A percentile compares a stretch with the other conserved stretches of the same genome.
phyloP scores from a whole-genome alignment of 2,329 filamentous ascomycete genomes.

The Venturia aucupariae region DNA sequence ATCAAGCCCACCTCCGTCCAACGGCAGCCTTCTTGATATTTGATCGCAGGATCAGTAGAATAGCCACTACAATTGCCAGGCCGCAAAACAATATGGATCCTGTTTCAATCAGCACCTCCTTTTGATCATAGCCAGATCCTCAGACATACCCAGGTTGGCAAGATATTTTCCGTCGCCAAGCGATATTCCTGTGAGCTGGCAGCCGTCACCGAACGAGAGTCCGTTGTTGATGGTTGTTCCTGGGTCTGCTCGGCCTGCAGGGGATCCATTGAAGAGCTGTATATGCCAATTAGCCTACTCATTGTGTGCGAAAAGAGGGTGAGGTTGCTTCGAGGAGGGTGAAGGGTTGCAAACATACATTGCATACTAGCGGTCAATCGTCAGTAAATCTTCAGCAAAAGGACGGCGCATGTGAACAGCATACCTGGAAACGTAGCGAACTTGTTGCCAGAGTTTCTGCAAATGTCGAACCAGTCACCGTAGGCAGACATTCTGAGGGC shows the following conservation, averaged over 20 bases:
- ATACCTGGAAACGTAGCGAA: constrained; percentile 33
- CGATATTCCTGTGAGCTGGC: constrained; percentile 64
- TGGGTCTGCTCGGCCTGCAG: constrained; percentile 37
- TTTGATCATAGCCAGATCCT: not conserved
- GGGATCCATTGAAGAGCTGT: constrained; percentile 55
- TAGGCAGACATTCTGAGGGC: constrained; percentile 18
- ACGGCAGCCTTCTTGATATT: constrained; percentile 90
- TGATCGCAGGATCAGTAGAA: constrained; percentile 66
- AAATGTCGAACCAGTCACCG: constrained; percentile 37
- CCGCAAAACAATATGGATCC: constrained; percentile 81
- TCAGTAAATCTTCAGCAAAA: not conserved
- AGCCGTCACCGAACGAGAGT: constrained; percentile 52
- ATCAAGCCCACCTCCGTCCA: constrained; percentile 64
- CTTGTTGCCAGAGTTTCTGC: constrained; percentile 38
- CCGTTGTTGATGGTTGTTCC: constrained; percentile 17
- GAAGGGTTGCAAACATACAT: constrained; percentile 25
- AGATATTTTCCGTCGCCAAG: constrained; percentile 58
- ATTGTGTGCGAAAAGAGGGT: not conserved
- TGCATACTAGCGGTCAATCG: constrained; percentile 32
- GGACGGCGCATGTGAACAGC: constrained; percentile 13
- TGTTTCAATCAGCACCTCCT: constrained; percentile 31
- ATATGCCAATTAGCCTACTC: constrained; percentile 11
- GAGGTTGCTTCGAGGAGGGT: not conserved
- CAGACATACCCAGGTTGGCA: constrained; percentile 67
- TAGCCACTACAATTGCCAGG: constrained; percentile 60